Evolutionary conservation across 768 basidiomycete genomes (phyloP).

Genomic region (Fomitopsis pulvina): DNA sequence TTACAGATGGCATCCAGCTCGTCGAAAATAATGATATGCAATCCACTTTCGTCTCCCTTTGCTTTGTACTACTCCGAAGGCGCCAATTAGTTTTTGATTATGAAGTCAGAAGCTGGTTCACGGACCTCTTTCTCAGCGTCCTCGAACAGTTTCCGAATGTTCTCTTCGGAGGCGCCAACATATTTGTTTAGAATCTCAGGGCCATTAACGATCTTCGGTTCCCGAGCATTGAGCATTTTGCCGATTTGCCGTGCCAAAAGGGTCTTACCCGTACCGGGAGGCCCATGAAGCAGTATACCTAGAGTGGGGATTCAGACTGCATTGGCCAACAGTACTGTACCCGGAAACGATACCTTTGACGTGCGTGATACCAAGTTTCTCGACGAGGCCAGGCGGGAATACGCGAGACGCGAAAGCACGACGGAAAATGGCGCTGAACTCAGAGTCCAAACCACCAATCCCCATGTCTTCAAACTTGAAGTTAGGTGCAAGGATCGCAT

Average conservation of each 20-base stretch:
- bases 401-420: constrained; percentile 97
- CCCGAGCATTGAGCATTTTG: constrained; percentile 96
- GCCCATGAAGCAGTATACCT: constrained; percentile 94
- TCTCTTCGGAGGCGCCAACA: constrained; percentile 96
- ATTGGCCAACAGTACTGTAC: neutral
- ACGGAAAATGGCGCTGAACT: constrained; percentile 95
- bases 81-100: constrained; percentile 1
- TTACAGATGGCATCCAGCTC: constrained; percentile 99
- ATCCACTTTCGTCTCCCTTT: constrained; percentile 92
- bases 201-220: constrained; percentile 98
- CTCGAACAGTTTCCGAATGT: constrained; percentile 94
- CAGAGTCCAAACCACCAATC: constrained; percentile 92
- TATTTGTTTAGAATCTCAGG: constrained; percentile 97
- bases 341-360: constrained; percentile 71
- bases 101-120: neutral
- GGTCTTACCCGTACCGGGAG: constrained; percentile 98
- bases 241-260: constrained; percentile 98
- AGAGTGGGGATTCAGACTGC: neutral
- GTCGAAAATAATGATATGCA: constrained; percentile 99
- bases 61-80: constrained; percentile 73
- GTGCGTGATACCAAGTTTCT: constrained; percentile 96
- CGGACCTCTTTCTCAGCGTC: constrained; percentile 95
- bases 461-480: constrained; percentile 99
- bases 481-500: constrained; percentile 93
- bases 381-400: constrained; percentile 95